Evolutionary conservation across 2,329 filamentous ascomycete genomes (phyloP).

Genomic region (Nothophoma quercina): DNA sequence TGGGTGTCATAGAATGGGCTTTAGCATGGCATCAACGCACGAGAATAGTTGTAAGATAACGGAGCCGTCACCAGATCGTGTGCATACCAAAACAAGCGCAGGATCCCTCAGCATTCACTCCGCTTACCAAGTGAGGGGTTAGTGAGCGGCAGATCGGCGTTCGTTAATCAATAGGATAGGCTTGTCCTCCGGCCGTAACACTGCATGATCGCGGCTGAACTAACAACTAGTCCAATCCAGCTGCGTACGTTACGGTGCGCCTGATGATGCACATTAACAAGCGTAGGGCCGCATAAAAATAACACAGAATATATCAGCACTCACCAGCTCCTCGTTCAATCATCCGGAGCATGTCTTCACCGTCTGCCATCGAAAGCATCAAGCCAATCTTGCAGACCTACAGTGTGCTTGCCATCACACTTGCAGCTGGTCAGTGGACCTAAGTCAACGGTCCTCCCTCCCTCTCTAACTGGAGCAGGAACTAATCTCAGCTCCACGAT

Average conservation of each 20-base stretch:
- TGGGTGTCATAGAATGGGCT: background rate
- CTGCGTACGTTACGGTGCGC: background rate
- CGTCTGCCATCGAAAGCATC: background rate
- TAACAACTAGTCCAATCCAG: background rate
- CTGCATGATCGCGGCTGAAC: background rate
- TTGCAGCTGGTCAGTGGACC: background rate
- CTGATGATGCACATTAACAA: background rate
- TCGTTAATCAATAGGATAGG: background rate
- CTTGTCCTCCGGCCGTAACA: background rate
- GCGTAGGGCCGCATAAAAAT: no score
- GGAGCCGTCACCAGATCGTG: no score
- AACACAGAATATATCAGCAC: no score
- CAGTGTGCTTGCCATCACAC: conserved; percentile 28
- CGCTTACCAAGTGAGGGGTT: background rate
- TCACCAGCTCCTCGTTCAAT: no score
- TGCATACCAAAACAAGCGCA: no score
- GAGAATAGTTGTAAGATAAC: conserved; percentile 1
- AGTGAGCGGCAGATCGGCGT: background rate
- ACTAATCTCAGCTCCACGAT: conserved; percentile 27
- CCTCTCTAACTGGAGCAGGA: conserved; percentile 7
- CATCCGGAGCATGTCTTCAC: background rate
- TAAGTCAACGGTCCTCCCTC: background rate
- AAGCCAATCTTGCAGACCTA: conserved; percentile 26
- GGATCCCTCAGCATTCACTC: background rate
- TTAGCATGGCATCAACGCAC: background rate